Conservation (phyloP, 805 yeast species). For the Tetrapisispora phaffii region DNA sequence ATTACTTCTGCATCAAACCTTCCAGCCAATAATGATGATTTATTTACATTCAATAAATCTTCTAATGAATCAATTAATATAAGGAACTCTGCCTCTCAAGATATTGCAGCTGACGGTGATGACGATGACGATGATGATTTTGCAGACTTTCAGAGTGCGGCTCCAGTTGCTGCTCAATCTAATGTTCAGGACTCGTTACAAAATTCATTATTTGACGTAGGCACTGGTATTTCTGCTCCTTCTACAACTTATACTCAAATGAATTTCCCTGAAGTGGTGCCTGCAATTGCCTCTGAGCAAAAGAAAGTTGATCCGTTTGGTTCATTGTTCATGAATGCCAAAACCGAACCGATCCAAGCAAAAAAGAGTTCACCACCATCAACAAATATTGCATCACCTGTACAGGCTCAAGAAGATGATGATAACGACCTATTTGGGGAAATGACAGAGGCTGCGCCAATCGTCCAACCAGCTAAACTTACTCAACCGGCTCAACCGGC, state of each 20-base stretch:
- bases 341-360: conserved; percentile 21
- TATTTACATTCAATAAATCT: background rate
- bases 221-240: conserved; percentile 21
- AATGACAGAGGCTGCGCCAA: conserved; percentile 14
- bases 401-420: background rate
- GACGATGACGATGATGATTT: conserved; percentile 66
- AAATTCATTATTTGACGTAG: conserved; percentile 28
- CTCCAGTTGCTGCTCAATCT: conserved; percentile 30
- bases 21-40: conserved; percentile 1
- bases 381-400: background rate
- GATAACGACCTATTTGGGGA: conserved; percentile 31
- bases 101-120: conserved; percentile 11
- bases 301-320: conserved; percentile 60
- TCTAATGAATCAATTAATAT: conserved; percentile 5
- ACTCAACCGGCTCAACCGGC: no score
- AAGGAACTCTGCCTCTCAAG: conserved; percentile 29
- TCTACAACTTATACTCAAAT: background rate
- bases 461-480: no score
- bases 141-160: conserved; percentile 70
- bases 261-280: conserved; percentile 12
- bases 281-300: conserved; percentile 32
- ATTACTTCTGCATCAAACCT: conserved; percentile 43
- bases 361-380: background rate
- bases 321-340: conserved; percentile 57
- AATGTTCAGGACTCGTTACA: conserved; percentile 5